Base-by-base conservation (phyloP, 352 stramenopile genomes). In the Phytophthora gonapodyides region DNA sequence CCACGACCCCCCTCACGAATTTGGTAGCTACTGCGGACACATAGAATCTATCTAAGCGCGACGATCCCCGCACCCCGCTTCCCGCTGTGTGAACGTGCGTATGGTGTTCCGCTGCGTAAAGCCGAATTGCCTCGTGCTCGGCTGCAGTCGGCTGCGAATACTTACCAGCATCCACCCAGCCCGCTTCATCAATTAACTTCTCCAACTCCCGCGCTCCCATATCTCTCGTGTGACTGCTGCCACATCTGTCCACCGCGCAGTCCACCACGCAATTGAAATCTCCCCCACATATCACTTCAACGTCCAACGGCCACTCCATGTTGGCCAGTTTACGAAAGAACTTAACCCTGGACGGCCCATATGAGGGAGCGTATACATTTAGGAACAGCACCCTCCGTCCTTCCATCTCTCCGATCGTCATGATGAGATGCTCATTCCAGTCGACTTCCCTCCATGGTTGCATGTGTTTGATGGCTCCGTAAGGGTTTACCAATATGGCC, bases 401-500 rank as follows among this genome's bases (percentile, higher is more conserved):
- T 31, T 7, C 19, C 5, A 50, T 31, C 5, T 36, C 17, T 1
- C 35, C 55, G 34, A 21, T 43, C 6, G 43, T 7, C 54, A 62
- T 62, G 1, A 62, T 35, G 7, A 50, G 27, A 16, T 62, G 45
- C n/a, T 62, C 36, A 1, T 1, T 38, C 44, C 55, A 62, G 3
- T 42, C 12, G 1, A 49, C 34, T 19, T 24, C 27, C 3, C 21
- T 13, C 55, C 55, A 56, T 34, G 35, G 8, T 15, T 21, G 15
- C 35, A 36, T 3, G n/a, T 41, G 16, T 5, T 16, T 54, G 5
- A 63, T 36, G 12, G 16, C 15, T 13, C 55, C 55, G 38, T 63
- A 63, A 2, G 55, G 37, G 16, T 63, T 63, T 1, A 48, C 10
- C 10, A 63, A 13, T 11, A 63, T 56, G 11, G 44, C 55, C 1